Base-by-base conservation (phyloP, 176 grass and related monocot genomes). In the Alopecurus myosuroides region DNA sequence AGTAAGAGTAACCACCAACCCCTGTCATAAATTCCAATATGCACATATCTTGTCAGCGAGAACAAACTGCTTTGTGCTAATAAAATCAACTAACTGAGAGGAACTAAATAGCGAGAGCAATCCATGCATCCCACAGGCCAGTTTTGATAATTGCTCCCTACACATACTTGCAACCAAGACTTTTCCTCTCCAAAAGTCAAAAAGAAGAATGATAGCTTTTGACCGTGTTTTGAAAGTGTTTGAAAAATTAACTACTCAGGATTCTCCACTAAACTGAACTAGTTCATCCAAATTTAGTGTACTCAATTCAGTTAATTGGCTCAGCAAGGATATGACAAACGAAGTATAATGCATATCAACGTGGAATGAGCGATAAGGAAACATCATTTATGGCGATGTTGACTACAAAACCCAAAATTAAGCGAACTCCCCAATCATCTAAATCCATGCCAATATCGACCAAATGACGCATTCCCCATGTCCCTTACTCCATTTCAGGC, bases 1-100 rank as follows among this genome's bases (percentile, higher is more conserved):
- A 88, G 82, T 98, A 98, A 72, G 95, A 98, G 86, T 98, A 98
- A 67, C 95, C 95, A 76, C 95, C 95, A 84, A 85, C 90, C 53
- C 92, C 95, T 98, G 91, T 57, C 81, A 78, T 48, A 31, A 86
- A 94, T 12, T 28, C 44, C 63, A 79, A 86, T 51, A 19, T 78
- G 35, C 76, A 53, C 14, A 51, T 14, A 31, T 20, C 28, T 4
- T 75, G 58, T 19, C n/a, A 69, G 15, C 20, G 1, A 63, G 19
- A 89, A 79, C 22, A 81, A 28, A 51, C 15, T 78, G 42, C 0
- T 65, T 56, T 33, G 11, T 36, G 20, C 25, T 69, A 26, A 17
- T 42, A 81, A 66, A 80, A 29, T 70, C 25, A 68, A 22, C 22
- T 6, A 74, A 34, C 33, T 23, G 0, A 73, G 39, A 53, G 58